Evolutionary conservation across 2,329 filamentous ascomycete species (phyloP), one percentile per base, ranked within the genome.

Genomic region (Paraconiothyrium brasiliense): DNA sequence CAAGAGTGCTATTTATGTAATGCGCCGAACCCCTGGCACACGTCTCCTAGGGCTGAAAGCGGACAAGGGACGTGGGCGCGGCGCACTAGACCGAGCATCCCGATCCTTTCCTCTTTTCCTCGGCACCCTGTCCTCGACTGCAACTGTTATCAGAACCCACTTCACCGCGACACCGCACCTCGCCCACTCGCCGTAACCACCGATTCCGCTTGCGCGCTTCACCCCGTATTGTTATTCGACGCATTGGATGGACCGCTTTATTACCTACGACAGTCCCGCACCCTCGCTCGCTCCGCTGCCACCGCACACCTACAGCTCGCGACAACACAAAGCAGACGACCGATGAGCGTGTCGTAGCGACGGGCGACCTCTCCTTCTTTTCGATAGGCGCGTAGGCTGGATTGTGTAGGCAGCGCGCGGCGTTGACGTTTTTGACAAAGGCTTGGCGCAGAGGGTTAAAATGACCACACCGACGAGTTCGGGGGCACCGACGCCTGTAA

Each of bases 171-270:
- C 52, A 48, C 50, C 41, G 41, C 46, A 46, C 62, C 52, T 50
- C 54, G 54, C 62, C 65, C 67, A 68, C 69, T 66, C 66, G 65
- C 63, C 63, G 61, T 65, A 43, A 66, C 60, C 49, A 32, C 54
- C 59, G 60, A 43, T 65, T 61, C 60, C 37, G 58, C 50, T 59
- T 50, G 50, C 58, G 46, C 27, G 50, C 54, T 48, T 16, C 16
- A 27, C n/a, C 24, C 41, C 24, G 52, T 57, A 65, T 63, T 57
- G 41, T 41, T 54, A 56, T 49, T 61, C 30, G 37, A 50, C 61
- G 65, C 67, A 66, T 74, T 77, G 71, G 63, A 77, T 77, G 76
- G 75, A 69, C 62, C 60, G 65, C 58, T 51, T 67, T 63, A 61
- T 64, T 55, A 58, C 63, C 62, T 30, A 64, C 64, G 50, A 54